Base-by-base conservation (phyloP, 768 basidiomycete genomes). In the Russula olivacea region DNA sequence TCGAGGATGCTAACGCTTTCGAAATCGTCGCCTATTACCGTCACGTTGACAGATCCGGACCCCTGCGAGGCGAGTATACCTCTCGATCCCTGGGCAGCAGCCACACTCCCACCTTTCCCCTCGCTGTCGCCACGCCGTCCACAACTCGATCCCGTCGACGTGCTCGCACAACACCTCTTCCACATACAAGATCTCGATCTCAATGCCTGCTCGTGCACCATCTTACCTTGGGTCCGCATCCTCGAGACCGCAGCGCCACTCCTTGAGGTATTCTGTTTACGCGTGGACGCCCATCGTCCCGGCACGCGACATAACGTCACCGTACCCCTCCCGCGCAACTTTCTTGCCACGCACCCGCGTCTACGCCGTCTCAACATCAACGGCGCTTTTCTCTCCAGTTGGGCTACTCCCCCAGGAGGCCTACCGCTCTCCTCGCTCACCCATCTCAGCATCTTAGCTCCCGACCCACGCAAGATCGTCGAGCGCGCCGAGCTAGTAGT, bases 171-270 rank as follows among this genome's bases (percentile, higher is more conserved):
- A 4, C 59, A 64, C 38, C 63, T 64, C 32, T 64, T 25, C 19
- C 63, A 64, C 21, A 60, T 64, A 32, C 40, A 51, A n/a, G 48
- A 55, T 19, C 63, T 64, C 47, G 49, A 55, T n/a, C 48, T 60
- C 17, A 23, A 23, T 32, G 58, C 47, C 30, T 64, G 63, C 25
- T 25, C 58, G 19, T 64, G 58, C 40, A 32, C 12, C 14, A 43
- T 50, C 14, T 11, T 34, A 7, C 40, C 47, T 8, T 60, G 58
- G 58, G 40, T 59, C 3, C 17, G 38, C 40, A 48, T 55, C 21
- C 58, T 64, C 38, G 53, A 43, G 19, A 21, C 38, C 3, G 38
- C 53, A 30, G 63, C 63, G 10, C 63, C 63, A 8, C 47, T 64
- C 47, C 47, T 64, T 11, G 63, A 64, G 32, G 28, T 5, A 0